Evolutionary conservation across 1,284 basidiomycete genomes (phyloP), one percentile per base, ranked within the genome.

Genomic region (Coniferiporia sulphurascens): DNA sequence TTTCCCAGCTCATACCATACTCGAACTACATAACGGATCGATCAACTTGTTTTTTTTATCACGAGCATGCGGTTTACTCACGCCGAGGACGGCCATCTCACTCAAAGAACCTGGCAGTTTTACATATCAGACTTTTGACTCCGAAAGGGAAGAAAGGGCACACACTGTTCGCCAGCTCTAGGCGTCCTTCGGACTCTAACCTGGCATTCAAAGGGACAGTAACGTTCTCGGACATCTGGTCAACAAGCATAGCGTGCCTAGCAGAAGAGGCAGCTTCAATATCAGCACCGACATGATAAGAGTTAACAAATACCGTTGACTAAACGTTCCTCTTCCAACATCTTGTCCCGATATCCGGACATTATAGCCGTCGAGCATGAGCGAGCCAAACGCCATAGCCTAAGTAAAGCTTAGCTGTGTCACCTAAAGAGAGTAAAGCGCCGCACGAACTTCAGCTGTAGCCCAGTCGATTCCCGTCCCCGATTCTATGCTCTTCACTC

Each of bases 281-380:
- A 4, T 32, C 45, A 49, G n/a, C 32, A 17, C 10, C 10, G 19
- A 43, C 17, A 48, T 36, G 44, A 51, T 38, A 13, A 3, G 44
- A 17, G n/a, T n/a, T n/a, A 13, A 1, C 21, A 22, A 76, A 53
- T 54, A 84, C 83, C 93, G 79, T 64, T 95, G 92, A 64, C 90
- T 93, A 72, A 95, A 95, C 2, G 91, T 95, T 1, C 93, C 93
- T 43, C 93, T 73, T 0, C 93, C 93, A 0, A 93, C 91, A 68
- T 95, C 93, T 71, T 96, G 93, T 2, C 93, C 93, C 7, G 90
- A 92, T 46, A 95, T 89, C 13, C 93, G 82, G 13, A 95, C 80
- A 68, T 95, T 87, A 63, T 77, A 82, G 1, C 90, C 91, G 59
- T 92, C 88, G 9, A 82, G 72, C 82, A 95, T 82, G 43, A 95